Evolutionary conservation across 768 basidiomycete genomes (phyloP), one percentile per base, ranked within the genome.

Genomic region (Rhizopogon vinicolor): DNA sequence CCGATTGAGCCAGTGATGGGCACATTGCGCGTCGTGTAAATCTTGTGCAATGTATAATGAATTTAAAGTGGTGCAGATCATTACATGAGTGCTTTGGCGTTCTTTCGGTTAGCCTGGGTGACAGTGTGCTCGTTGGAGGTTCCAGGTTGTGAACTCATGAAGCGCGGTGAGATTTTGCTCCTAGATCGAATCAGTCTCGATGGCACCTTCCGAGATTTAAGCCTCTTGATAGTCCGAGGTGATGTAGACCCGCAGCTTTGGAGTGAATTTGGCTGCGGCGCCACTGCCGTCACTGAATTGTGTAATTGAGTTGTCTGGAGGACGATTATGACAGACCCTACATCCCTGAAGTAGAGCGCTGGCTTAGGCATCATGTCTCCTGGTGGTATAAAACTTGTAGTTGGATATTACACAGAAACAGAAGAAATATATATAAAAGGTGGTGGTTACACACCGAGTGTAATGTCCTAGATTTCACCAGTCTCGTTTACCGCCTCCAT

Each of bases 191-290:
- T 7, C 28, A 12, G 22, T 52, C 28, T 28, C 3, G 9, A 52
- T 52, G 43, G 22, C 51, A 8, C 5, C 9, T 31, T 19, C 12
- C 51, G 25, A 48, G 8, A 52, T 52, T 5, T 43, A 3, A 10
- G 44, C 16, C 14, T 52, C 44, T 22, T 52, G 25, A 52, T 52
- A 52, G 44, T 52, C 51, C 5, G 51, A 49, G 1, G 44, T 52
- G 16, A 52, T 50, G 16, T 52, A 52, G 25, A 10, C 51, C 2
- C 44, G 51, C 10, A 50, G 51, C 9, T 28, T 6, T 5, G 51
- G 51, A 8, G 44, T 52, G 51, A 50, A 50, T 44, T 28, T 7
- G 1, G 51, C 51, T 3, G 25, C n/a, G 25, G 28, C 51, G 14
- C n/a, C 3, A 19, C 41, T 44, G 25, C 44, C 13, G 10, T 52